Evolutionary conservation across 306 rosid species (phyloP), one percentile per base, ranked within the genome.

Genomic region (Erythrophleum fordii): DNA sequence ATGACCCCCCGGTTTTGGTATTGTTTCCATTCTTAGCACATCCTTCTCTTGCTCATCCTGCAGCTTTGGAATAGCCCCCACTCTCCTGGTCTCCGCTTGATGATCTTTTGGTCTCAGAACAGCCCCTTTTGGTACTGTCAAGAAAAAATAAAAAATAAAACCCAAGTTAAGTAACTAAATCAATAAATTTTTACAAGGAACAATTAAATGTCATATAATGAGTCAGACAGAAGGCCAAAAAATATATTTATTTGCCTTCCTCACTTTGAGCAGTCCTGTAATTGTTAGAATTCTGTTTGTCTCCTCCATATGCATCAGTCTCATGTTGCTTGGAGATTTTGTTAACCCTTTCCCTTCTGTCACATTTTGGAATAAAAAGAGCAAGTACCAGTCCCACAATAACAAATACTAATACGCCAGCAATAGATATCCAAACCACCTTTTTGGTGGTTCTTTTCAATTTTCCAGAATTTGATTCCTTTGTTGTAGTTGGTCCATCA

Each of bases 361-460:
- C 72, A 84, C 91, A 90, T 77, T 82, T 86, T 81, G 95, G 93
- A 80, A 92, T 72, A 44, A 91, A 89, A 60, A 95, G 89, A 53
- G 83, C 65, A 23, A 90, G 75, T 69, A 83, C 97, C 55, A 92
- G 66, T 20, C 44, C 83, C 79, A 95, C 52, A 75, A 92, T 81
- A 39, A 92, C 51, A 81, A 91, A 67, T 41, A 80, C 68, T 51
- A 92, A 81, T 22, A 86, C 73, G 31, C 85, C 90, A 66, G 92
- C 90, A 83, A 92, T 80, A 56, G 97, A 83, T 90, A 95, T 85
- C 88, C 90, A 88, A 81, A 91, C 91, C 78, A 95, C 93, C 82
- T 77, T 90, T 77, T 83, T 92, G 31, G 82, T 88, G 64, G 75
- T 75, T 6, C 79, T 88, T 81, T 88, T 85, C 1, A 85, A 55